These are phyloP conservation scores for Talaromyces pinophilus DNA, from an alignment of 2,329 filamentous ascomycete genomes.

Conservation along the genomic window DNA sequence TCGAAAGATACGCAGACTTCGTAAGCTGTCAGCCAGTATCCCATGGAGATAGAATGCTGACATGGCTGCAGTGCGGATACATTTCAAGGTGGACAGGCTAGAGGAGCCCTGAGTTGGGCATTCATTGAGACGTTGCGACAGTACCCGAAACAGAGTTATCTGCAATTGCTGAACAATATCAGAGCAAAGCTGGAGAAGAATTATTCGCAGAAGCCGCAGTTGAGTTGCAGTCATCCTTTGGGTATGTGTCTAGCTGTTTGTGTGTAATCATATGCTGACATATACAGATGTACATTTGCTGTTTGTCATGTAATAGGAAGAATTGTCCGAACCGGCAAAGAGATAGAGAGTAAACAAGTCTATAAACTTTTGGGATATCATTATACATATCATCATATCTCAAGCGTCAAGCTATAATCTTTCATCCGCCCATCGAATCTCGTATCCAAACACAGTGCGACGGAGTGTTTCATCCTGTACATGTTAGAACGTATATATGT, in stretches of 20 bases:
- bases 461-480: conserved; percentile 70
- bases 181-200: conserved; percentile 82
- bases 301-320: conserved; percentile 62
- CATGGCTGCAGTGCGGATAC: conserved; percentile 73
- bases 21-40: conserved; percentile 25
- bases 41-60: background rate
- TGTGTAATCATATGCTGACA: conserved; percentile 33
- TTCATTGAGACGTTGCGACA: conserved; percentile 88
- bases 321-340: background rate
- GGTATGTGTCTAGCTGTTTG: conserved; percentile 57
- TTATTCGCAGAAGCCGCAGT: conserved; percentile 92
- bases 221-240: conserved; percentile 93
- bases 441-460: conserved; percentile 79
- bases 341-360: background rate
- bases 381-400: conserved; percentile 12
- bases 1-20: conserved; percentile 90
- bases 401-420: conserved; percentile 26
- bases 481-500: background rate
- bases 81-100: conserved; percentile 82
- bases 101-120: conserved; percentile 95
- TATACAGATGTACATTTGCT: conserved; percentile 62
- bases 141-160: conserved; percentile 91
- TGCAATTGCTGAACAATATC: conserved; percentile 90
- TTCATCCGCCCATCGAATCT: conserved; percentile 63
- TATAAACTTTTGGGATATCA: conserved; percentile 16